Evolutionary conservation across 2,329 filamentous ascomycete genomes (phyloP).

Genomic region (Alternaria tenuissima): DNA sequence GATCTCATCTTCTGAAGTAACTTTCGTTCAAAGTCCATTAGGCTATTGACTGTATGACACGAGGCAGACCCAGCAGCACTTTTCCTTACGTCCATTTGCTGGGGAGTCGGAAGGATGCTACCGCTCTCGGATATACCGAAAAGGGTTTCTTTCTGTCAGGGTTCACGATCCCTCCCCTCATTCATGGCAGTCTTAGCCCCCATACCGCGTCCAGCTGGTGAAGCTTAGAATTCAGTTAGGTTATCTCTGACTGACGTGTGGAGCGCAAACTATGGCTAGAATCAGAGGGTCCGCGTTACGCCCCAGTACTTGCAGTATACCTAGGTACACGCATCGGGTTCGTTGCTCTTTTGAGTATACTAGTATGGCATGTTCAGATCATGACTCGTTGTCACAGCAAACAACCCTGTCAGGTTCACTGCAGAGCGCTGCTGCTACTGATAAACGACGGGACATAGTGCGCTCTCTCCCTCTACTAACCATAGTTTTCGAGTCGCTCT

Average conservation of each 20-base stretch:
- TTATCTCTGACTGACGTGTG: not conserved
- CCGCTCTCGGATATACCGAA: slow-evolving; percentile 15
- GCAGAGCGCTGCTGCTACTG: not conserved
- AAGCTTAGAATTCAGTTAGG: not conserved
- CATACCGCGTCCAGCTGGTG: not conserved
- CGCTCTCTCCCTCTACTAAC: not conserved
- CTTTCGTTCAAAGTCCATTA: not conserved
- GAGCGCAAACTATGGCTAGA: not conserved
- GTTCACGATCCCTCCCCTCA: no score
- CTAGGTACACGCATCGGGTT: not conserved
- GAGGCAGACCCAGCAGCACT: not conserved
- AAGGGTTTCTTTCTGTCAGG: no score
- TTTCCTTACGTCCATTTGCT: not conserved
- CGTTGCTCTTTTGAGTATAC: not conserved
- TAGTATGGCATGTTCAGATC: not conserved
- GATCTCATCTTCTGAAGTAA: not conserved
- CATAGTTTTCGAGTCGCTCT: not conserved
- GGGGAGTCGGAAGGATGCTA: not conserved
- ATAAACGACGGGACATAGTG: not conserved
- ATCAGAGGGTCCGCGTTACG: not conserved
- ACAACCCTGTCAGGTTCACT: not conserved
- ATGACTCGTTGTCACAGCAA: not conserved
- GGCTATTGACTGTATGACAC: not conserved
- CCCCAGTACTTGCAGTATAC: not conserved
- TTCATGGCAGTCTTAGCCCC: no score